Base-by-base conservation (phyloP, 2,329 filamentous ascomycete species). In the Pseudocercospora eumusae region DNA sequence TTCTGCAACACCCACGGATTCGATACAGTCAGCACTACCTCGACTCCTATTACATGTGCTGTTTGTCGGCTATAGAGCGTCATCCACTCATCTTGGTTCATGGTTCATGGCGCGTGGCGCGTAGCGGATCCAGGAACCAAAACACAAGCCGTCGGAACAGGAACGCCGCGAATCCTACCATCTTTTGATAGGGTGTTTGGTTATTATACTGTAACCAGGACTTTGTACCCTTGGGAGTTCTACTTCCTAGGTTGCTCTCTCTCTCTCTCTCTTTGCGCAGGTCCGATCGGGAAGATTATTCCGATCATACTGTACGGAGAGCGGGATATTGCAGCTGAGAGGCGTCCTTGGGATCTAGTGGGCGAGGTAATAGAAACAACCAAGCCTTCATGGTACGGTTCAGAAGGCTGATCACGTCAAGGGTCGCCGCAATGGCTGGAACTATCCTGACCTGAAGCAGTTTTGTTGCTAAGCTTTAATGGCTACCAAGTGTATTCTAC, bases 101-200 rank as follows among this genome's bases (percentile, higher is more conserved):
- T 47, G 44, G n/a, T n/a, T n/a, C n/a, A n/a, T n/a, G n/a, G n/a
- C n/a, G n/a, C n/a, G n/a, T n/a, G n/a, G 20, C 23, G 13, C 21
- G 44, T 47, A 20, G 44, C 44, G 44, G 44, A 47, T 20, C 21
- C 13, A 18, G 44, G 42, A 45, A 18, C 42, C 42, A 45, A n/a
- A 45, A 1, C 4, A 45, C 4, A 45, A 18, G 40, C 7, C 44
- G 20, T 13, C 44, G 44, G 20, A 47, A 47, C 9, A 47, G 44
- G 20, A 47, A 47, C 44, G 44, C 44, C 44, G 44, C 44, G 11
- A 20, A 47, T 47, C 44, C 44, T 47, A 18, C 44, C n/a, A n/a
- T n/a, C n/a, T n/a, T n/a, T n/a, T n/a, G 36, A 40, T 40, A 18
- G 36, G 36, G 15, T 40, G 6, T 40, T 40, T 40, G 36, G 36